Conservation (phyloP, 2,329 filamentous ascomycete genomes). For the Sphaerulina populicola region DNA sequence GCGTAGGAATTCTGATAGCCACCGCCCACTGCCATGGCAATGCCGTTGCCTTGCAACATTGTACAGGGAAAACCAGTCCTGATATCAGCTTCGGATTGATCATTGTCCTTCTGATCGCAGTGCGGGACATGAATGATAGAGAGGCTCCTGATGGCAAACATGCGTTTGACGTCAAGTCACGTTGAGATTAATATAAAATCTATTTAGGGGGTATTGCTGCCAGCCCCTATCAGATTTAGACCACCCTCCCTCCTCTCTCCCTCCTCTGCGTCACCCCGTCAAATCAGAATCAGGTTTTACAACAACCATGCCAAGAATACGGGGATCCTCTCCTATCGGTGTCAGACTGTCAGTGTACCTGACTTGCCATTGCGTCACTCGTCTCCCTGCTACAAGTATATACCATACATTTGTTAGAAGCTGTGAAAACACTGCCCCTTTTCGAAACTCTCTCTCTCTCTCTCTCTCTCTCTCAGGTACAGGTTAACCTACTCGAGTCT, state of each 20-base stretch:
- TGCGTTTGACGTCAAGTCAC: not conserved
- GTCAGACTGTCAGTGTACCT: not conserved
- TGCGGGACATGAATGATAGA: no score
- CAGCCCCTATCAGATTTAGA: no score
- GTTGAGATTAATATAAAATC: not conserved
- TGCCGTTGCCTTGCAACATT: no score
- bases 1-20: no score
- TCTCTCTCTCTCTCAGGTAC: not conserved
- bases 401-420: conserved; percentile 1
- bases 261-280: not conserved
- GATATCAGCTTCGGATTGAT: not conserved
- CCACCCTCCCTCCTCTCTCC: no score
- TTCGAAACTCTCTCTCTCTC: not conserved
- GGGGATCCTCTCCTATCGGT: not conserved
- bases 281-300: conserved; percentile 9
- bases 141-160: not conserved
- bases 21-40: no score
- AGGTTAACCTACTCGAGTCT: not conserved
- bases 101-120: no score
- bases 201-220: no score
- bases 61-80: not conserved
- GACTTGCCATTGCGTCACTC: conserved; percentile 4
- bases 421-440: conserved; percentile 5
- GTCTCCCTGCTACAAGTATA: conserved; percentile 3
- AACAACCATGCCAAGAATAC: conserved; percentile 5